Base-by-base conservation (phyloP, 2,329 filamentous ascomycete genomes). In the Neonectria magnoliae region DNA sequence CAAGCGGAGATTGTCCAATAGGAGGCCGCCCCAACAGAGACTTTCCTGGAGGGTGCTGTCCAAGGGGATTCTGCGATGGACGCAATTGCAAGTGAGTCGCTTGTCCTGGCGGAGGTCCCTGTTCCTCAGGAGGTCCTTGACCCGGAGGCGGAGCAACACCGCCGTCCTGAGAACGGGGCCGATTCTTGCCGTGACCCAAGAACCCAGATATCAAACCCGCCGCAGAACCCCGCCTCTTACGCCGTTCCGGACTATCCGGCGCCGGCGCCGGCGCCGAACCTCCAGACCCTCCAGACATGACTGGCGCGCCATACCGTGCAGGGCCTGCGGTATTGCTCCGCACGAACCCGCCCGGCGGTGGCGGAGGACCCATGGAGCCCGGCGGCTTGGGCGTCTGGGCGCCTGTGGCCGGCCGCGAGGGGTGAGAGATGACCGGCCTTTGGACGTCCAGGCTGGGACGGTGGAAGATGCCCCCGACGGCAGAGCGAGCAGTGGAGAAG, bases 401-500 rank as follows among this genome's bases (percentile, higher is more conserved):
- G 20, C 70, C 64, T 9, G 69, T 67, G 13, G 65, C 48, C 3
- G 72, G 70, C 45, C 63, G 66, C 18, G 62, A 41, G 7, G 70
- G 65, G 33, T 57, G 60, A 41, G 73, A 71, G 9, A 70, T 68
- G 10, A 51, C 68, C 4, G 70, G 68, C 45, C 71, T 69, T 13
- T 53, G 62, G 18, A 38, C 58, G 50, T 73, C 65, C 4, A 62
- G 51, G 4, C 62, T 71, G 16, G 73, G 60, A 20, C 76, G 71
- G 16, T 72, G 70, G 45, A 79, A 76, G 13, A 75, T 70, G 22
- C 70, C 69, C 14, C 73, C 66, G 20, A 77, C 69, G 7, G 76
- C 79, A 10, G 82, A 68, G 13, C 70, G 70, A 29, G 74, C 74
- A 25, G 72, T 80, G 0, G 84, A 85, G 62, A 86, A 82, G 11